Percentiles rank a stretch among this genome's conserved stretches.
Evolutionary conservation across 1,139 yeast species (phyloP).

Genomic region (Protomyces macrosporus): DNA sequence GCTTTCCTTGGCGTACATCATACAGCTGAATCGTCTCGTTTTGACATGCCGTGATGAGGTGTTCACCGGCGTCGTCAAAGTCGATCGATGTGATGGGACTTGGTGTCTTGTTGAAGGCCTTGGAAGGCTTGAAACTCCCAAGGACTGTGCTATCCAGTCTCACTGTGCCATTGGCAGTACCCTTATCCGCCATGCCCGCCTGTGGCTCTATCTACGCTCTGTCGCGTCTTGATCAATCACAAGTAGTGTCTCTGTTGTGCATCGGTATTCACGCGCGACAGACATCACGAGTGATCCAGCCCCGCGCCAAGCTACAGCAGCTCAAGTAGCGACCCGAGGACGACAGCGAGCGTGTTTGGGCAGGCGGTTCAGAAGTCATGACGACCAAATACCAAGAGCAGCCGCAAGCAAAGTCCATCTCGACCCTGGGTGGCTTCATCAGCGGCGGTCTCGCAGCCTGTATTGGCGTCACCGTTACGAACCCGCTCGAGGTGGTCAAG

Average conservation of each 20-base stretch:
- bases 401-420: constrained; percentile 34
- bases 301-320: too few species aligned
- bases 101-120: constrained; percentile 52
- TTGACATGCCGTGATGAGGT: constrained; percentile 60
- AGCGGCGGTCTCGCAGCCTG: constrained; percentile 97
- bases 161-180: background rate
- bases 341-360: too few species aligned
- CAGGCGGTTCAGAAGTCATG: background rate
- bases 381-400: constrained; percentile 24
- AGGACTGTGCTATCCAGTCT: constrained; percentile 34
- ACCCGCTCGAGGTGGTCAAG: constrained; percentile 89
- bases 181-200: background rate
- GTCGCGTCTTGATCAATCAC: too few species aligned
- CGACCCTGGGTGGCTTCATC: constrained; percentile 68
- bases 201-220: too few species aligned
- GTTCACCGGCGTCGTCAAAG: constrained; percentile 81
- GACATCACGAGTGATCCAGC: too few species aligned
- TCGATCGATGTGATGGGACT: constrained; percentile 71
- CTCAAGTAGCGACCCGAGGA: background rate
- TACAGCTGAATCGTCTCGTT: constrained; percentile 82
- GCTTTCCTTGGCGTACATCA: constrained; percentile 64
- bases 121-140: constrained; percentile 51
- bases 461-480: constrained; percentile 94
- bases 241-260: too few species aligned
- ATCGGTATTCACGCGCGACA: too few species aligned